phyloP scores from a whole-genome alignment of 805 yeast genomes.

The Wickerhamiella sergipiensis region DNA sequence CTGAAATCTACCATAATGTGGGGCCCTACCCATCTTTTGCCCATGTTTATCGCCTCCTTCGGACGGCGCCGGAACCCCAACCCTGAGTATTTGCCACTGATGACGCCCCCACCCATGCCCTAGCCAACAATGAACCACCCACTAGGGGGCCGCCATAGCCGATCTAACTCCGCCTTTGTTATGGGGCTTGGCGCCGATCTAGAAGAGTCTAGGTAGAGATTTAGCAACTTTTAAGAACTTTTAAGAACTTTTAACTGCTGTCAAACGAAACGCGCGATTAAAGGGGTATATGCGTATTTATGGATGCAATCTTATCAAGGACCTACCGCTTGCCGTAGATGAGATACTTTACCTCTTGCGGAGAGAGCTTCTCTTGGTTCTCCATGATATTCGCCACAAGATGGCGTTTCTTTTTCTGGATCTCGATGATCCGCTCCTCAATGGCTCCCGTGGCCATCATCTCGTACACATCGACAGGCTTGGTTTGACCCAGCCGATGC shows the following conservation, averaged over 20 bases:
- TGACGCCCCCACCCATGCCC: background rate
- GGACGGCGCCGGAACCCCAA: background rate
- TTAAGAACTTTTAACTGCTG: no score
- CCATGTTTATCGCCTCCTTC: background rate
- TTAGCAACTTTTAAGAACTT: no score
- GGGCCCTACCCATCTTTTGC: background rate
- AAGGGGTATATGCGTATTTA: background rate
- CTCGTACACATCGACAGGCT: slow-evolving; percentile 33
- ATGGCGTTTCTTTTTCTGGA: slow-evolving; percentile 27
- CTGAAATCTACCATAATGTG: background rate
- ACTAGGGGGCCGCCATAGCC: no score
- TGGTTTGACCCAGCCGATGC: slow-evolving; percentile 35
- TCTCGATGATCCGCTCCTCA: slow-evolving; percentile 27
- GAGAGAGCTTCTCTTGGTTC: slow-evolving; percentile 16
- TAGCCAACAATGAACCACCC: background rate
- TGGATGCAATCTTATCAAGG: no score
- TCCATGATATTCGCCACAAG: slow-evolving; percentile 25
- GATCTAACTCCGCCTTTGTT: no score
- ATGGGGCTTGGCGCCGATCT: no score
- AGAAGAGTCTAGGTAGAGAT: no score
- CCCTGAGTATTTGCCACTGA: background rate
- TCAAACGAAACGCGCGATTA: no score
- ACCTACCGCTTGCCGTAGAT: slow-evolving; percentile 9
- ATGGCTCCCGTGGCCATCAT: slow-evolving; percentile 28
- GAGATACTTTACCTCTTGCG: slow-evolving; percentile 18